These are phyloP conservation scores for Thraustochytrium sp. DNA, from an alignment of 352 stramenopile species.

Conservation along the genomic window DNA sequence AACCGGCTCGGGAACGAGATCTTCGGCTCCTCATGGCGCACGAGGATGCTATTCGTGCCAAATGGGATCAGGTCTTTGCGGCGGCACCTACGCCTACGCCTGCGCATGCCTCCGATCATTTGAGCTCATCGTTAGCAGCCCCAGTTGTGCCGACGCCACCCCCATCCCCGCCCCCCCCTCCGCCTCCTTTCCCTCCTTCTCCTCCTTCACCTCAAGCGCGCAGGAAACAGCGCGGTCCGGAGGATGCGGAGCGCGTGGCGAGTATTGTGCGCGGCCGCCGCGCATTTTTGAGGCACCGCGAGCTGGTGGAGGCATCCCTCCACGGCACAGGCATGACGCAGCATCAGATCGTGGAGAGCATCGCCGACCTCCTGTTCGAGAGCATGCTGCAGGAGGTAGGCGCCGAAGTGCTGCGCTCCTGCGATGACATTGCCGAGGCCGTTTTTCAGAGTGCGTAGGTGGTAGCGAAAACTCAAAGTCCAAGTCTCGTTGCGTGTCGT, in stretches of 20 bases:
- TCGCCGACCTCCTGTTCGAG: slow-evolving; percentile 4
- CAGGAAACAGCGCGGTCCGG: not conserved
- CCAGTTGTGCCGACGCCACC: not conserved
- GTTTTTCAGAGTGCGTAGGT: slow-evolving; percentile 7
- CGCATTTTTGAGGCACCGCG: not conserved
- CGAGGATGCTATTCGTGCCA: too few relatives aligned
- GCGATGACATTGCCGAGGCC: slow-evolving; percentile 21
- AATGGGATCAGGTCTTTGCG: too few relatives aligned
- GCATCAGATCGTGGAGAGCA: slow-evolving; percentile 28
- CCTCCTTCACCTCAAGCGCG: not conserved
- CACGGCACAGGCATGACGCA: slow-evolving; percentile 25
- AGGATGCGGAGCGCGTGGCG: not conserved
- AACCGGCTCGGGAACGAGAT: too few relatives aligned
- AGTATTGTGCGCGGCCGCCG: not conserved
- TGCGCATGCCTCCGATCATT: too few relatives aligned
- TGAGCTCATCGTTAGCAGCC: too few relatives aligned
- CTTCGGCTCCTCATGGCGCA: too few relatives aligned
- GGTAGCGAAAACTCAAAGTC: too few relatives aligned
- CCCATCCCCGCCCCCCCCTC: not conserved
- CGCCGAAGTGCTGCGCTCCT: not conserved
- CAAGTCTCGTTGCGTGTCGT: too few relatives aligned
- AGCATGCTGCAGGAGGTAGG: not conserved
- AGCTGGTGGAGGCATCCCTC: not conserved
- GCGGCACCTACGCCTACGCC: too few relatives aligned
- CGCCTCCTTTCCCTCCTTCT: not conserved